Conservation (phyloP, 2,329 filamentous ascomycete genomes). For the Cryphonectria nitschkei region DNA sequence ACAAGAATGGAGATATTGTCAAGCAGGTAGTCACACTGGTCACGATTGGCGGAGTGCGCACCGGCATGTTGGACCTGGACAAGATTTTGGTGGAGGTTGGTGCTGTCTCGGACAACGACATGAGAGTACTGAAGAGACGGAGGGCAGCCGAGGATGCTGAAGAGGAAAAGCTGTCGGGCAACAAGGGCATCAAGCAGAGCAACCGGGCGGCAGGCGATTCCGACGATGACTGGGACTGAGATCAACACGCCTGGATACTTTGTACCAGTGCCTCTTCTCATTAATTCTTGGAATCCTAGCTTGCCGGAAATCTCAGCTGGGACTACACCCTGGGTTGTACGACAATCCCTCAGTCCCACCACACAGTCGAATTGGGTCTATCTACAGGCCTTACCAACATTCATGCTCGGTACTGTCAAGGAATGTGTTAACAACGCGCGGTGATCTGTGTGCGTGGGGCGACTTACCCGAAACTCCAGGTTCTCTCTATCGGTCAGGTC, state of each 20-base stretch:
- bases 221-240: conserved; percentile 67
- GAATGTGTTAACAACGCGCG: conserved; percentile 12
- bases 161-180: conserved; percentile 55
- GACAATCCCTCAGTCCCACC: neutral
- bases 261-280: neutral
- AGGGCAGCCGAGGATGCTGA: conserved; percentile 63
- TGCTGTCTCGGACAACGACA: conserved; percentile 77
- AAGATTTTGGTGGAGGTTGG: conserved; percentile 80
- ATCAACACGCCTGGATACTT: neutral
- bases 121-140: conserved; percentile 70
- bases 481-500: conserved; percentile 40
- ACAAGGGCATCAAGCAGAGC: conserved; percentile 53
- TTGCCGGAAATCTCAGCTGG: neutral
- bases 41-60: conserved; percentile 74
- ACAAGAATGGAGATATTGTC: conserved; percentile 89
- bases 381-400: neutral
- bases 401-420: conserved; percentile 26
- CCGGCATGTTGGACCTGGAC: conserved; percentile 76
- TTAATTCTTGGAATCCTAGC: neutral
- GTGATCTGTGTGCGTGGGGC: neutral
- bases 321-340: neutral
- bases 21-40: conserved; percentile 89
- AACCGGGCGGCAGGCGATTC: conserved; percentile 45
- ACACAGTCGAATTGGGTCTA: neutral
- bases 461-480: conserved; percentile 33